Conservation (phyloP, 345 rosid species). For the Arabis alpina region DNA sequence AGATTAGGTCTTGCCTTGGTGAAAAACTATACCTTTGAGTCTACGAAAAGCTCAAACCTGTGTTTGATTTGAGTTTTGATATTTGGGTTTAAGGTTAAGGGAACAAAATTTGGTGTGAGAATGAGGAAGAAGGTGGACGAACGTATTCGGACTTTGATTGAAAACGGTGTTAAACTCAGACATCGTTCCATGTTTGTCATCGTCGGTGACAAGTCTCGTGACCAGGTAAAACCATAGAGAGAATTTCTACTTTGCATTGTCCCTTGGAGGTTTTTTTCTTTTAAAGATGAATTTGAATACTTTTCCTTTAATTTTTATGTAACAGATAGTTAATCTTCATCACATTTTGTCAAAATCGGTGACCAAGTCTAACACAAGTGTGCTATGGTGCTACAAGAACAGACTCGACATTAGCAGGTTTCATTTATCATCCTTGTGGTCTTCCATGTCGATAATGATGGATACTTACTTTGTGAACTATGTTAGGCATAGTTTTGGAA, state of each 20-base stretch:
- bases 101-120: constrained; percentile 9
- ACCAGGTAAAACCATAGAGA: constrained; percentile 35
- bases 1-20: neutral
- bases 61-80: constrained; percentile 11
- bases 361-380: constrained; percentile 69
- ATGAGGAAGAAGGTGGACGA: constrained; percentile 99
- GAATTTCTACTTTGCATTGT: constrained; percentile 37
- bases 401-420: constrained; percentile 98
- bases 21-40: neutral
- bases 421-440: constrained; percentile 19
- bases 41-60: constrained; percentile 2
- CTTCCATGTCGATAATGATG: neutral
- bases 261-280: neutral
- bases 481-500: constrained; percentile 1
- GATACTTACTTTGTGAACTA: constrained; percentile 2
- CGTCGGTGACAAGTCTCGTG: constrained; percentile 93
- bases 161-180: constrained; percentile 82
- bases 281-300: constrained; percentile 12
- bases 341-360: constrained; percentile 76
- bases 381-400: constrained; percentile 94
- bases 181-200: constrained; percentile 94
- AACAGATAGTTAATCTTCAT: constrained; percentile 93
- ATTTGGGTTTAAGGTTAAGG: constrained; percentile 14
- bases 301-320: neutral
- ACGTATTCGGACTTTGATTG: constrained; percentile 85